Evolutionary conservation across 2,329 filamentous ascomycete genomes (phyloP).

Genomic region (Myrmaecium sp.): DNA sequence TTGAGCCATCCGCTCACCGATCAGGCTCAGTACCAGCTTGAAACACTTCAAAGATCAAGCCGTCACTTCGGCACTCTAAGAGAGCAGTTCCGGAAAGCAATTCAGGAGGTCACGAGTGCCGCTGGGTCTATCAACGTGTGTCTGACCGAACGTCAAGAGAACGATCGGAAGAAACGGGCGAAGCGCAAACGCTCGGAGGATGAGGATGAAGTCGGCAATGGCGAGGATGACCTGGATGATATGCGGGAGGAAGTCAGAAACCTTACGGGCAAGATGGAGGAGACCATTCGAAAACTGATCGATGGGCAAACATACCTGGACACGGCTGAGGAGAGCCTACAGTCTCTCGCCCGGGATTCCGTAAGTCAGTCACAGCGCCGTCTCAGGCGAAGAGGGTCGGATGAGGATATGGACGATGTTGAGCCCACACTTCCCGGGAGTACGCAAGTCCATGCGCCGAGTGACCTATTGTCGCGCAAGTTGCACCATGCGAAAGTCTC

Average conservation of each 20-base stretch:
- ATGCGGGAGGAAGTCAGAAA: slow-evolving; percentile 28
- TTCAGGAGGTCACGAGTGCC: slow-evolving; percentile 28
- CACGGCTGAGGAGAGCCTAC: slow-evolving; percentile 26
- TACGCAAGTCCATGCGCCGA: slow-evolving; percentile 16
- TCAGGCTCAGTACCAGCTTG: slow-evolving; percentile 28
- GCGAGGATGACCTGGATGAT: slow-evolving; percentile 23
- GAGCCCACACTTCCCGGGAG: slow-evolving; percentile 21
- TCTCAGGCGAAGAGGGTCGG: slow-evolving; percentile 11
- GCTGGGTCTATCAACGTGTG: slow-evolving; percentile 41
- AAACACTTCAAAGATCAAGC: slow-evolving; percentile 25
- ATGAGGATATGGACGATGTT: slow-evolving; percentile 23
- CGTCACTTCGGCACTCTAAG: slow-evolving; percentile 27
- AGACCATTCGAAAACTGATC: slow-evolving; percentile 38
- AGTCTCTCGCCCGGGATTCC: slow-evolving; percentile 6
- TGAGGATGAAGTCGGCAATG: slow-evolving; percentile 18
- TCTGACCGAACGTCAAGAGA: slow-evolving; percentile 23
- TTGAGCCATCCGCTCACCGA: slow-evolving; percentile 34
- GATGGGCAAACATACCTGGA: slow-evolving; percentile 35
- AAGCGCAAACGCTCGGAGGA: slow-evolving; percentile 10
- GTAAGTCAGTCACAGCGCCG: slow-evolving; percentile 3
- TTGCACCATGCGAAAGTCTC: slow-evolving; percentile 25
- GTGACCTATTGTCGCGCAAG: slow-evolving; percentile 19
- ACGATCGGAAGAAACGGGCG: slow-evolving; percentile 19
- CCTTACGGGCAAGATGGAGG: slow-evolving; percentile 39
- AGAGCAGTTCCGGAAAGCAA: slow-evolving; percentile 30